Base-by-base conservation (phyloP, 768 basidiomycete genomes). In the Mycena belliarum region DNA sequence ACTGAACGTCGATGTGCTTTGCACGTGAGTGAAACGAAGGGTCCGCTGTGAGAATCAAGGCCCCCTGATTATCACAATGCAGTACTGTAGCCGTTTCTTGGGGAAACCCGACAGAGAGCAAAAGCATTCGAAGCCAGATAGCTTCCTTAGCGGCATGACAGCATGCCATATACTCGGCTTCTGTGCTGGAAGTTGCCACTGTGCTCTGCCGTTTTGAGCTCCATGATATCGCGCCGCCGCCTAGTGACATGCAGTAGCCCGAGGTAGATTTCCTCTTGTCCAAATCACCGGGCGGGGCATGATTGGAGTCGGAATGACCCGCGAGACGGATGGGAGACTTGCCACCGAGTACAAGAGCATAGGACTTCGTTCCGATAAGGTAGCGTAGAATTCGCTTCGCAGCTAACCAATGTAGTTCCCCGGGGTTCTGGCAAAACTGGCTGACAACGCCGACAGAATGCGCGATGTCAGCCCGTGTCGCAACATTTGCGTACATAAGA, bases 1-100 rank as follows among this genome's bases (percentile, higher is more conserved):
- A 66, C 2, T 65, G 63, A 16, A 72, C 66, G 38, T 71, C 68
- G 45, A 74, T 70, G 59, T 76, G 74, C 54, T 75, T 75, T 1
- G 70, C 63, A 18, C 68, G 59, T 8, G 64, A 37, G 43, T 73
- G 70, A 51, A 65, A 66, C 15, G 63, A 54, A 4, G 69, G 66
- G 51, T 74, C 68, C 2, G 54, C 48, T 0, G 66, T 46, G 4
- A 70, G 55, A 6, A 58, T 49, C 5, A 72, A 20, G 14, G 72
- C 64, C 1, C 63, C 66, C 38, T 70, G 64, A 52, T 73, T 73
- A 52, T 73, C 68, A 42, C 50, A 51, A 20, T 53, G 59, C 15
- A 68, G 35, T 40, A 40, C n/a, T 4, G 38, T 40, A 7, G 38
- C 14, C 3, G 4, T 5, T 15, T 40, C 7, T 40, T 40, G 45